A percentile compares a stretch with the other conserved stretches of the same genome.
These are phyloP conservation scores for Penicillium paneum DNA, from an alignment of 2,329 filamentous ascomycete genomes.

Conservation along the genomic window DNA sequence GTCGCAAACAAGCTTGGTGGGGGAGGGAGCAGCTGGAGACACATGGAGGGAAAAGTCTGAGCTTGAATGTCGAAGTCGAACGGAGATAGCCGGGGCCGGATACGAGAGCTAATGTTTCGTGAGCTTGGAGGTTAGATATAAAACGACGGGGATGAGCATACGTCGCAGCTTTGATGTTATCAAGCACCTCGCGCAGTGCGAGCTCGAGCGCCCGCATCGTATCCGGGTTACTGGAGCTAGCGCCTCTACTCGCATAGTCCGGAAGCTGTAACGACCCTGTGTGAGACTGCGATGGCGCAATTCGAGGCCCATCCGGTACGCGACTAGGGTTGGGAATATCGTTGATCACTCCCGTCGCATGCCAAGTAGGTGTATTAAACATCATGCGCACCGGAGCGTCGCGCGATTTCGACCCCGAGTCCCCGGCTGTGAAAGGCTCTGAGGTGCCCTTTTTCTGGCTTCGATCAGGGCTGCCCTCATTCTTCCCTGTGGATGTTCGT, in stretches of 20 bases:
- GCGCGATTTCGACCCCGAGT: constrained; percentile 36
- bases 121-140: constrained; percentile 6
- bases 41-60: constrained; percentile 81
- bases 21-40: constrained; percentile 73
- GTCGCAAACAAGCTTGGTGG: constrained; percentile 80
- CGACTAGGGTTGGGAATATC: constrained; percentile 60
- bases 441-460: constrained; percentile 45
- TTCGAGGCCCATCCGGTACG: constrained; percentile 37
- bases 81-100: constrained; percentile 44
- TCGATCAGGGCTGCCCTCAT: constrained; percentile 59
- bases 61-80: constrained; percentile 81
- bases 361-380: constrained; percentile 67
- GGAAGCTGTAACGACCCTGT: constrained; percentile 29
- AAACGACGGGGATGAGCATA: constrained; percentile 42
- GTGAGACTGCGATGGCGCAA: constrained; percentile 33
- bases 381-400: constrained; percentile 44
- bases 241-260: constrained; percentile 61
- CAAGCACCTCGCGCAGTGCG: constrained; percentile 76
- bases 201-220: constrained; percentile 80
- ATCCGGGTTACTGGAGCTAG: constrained; percentile 69
- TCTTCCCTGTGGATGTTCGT: constrained; percentile 59
- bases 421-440: constrained; percentile 33
- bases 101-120: constrained; percentile 40
- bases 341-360: constrained; percentile 74
- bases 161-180: constrained; percentile 79